phyloP scores from a whole-genome alignment of 306 rosid genomes.

The Benincasa hispida region DNA sequence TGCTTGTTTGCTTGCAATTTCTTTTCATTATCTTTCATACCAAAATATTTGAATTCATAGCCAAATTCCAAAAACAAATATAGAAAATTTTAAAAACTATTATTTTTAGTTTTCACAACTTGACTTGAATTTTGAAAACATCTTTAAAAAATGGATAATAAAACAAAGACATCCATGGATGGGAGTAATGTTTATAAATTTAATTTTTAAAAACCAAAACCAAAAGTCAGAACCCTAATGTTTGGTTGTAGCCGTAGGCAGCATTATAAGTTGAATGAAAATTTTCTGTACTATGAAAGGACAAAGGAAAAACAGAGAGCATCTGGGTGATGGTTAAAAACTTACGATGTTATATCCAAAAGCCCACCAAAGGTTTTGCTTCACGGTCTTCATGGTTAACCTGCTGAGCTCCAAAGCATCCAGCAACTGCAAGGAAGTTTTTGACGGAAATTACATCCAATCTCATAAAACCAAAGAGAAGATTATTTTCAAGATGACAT shows the following conservation, averaged over 20 bases:
- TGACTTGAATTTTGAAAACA: too few relatives aligned
- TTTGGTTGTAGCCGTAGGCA: background rate
- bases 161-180: too few relatives aligned
- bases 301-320: background rate
- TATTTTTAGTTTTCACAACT: too few relatives aligned
- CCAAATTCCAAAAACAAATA: too few relatives aligned
- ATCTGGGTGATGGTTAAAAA: conserved; percentile 12
- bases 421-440: conserved; percentile 49
- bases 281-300: background rate
- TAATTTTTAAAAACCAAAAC: background rate
- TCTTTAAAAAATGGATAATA: too few relatives aligned
- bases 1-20: background rate
- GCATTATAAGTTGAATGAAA: background rate
- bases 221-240: background rate
- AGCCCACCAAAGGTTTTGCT: conserved; percentile 99
- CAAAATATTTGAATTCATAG: too few relatives aligned
- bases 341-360: conserved; percentile 85
- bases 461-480: background rate
- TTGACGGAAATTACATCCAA: conserved; percentile 13
- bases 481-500: background rate
- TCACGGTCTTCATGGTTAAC: conserved; percentile 84
- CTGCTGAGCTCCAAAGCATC: conserved; percentile 96
- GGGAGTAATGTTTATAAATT: background rate
- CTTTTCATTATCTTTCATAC: background rate
- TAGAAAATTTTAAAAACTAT: too few relatives aligned